Conservation (phyloP, 2,329 filamentous ascomycete genomes). For the Epichloe bromicola region DNA sequence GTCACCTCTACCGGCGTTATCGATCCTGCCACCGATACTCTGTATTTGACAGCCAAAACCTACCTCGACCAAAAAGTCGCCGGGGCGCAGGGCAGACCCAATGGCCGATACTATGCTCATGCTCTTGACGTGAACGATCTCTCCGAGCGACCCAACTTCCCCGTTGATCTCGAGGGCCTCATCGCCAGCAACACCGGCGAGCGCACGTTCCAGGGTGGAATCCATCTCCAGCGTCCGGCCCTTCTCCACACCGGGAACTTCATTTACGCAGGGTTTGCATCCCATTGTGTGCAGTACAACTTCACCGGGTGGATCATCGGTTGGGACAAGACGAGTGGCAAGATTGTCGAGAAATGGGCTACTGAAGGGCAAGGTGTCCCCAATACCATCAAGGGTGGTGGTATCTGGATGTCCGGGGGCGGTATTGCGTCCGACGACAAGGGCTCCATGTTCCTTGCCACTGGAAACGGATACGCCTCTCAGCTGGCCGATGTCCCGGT, state of each 20-base stretch:
- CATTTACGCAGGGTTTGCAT: constrained; percentile 40
- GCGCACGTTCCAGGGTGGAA: constrained; percentile 39
- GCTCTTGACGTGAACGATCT: constrained; percentile 26
- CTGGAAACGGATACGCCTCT: constrained; percentile 28
- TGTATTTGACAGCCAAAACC: constrained; percentile 31
- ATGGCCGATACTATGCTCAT: constrained; percentile 24
- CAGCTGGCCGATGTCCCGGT: constrained; percentile 25
- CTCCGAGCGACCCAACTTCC: constrained; percentile 27
- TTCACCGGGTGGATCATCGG: constrained; percentile 41
- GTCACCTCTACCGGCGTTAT: constrained; percentile 34
- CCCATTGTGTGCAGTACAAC: constrained; percentile 43
- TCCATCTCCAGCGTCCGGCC: constrained; percentile 37
- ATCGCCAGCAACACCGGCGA: constrained; percentile 31
- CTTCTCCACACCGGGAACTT: constrained; percentile 31
- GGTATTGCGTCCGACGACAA: constrained; percentile 26
- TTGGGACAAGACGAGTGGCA: constrained; percentile 28
- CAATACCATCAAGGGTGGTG: constrained; percentile 25
- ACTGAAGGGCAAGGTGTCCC: constrained; percentile 28
- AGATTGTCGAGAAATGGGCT: constrained; percentile 26
- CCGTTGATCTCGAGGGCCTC: constrained; percentile 33
- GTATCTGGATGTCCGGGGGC: constrained; percentile 31
- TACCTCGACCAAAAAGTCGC: constrained; percentile 22
- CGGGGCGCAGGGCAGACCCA: constrained; percentile 19
- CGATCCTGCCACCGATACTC: constrained; percentile 29
- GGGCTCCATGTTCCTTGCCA: constrained; percentile 26